Base-by-base conservation (phyloP, 1,284 basidiomycete genomes). In the Moesziomyces aphidis region DNA sequence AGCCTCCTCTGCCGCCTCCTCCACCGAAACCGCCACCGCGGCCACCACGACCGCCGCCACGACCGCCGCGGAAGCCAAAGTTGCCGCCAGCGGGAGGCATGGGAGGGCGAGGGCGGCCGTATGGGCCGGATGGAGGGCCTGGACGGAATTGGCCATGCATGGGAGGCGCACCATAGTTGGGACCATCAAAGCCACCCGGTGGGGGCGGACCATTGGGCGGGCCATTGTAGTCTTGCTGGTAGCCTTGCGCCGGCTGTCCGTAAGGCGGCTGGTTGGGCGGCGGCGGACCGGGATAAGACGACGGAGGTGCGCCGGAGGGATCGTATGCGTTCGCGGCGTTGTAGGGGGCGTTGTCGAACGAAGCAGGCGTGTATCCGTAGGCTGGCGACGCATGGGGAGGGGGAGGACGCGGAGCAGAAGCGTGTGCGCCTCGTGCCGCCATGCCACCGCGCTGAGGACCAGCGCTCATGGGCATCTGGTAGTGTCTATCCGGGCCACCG, bases 401-500 rank as follows among this genome's bases (percentile, higher is more conserved):
- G 44, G 63, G 63, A n/a, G 66, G 60, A 23, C 52, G 55, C 28
- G 61, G 23, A 23, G 31, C 53, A 22, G 57, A 60, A 6, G 49
- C 43, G 31, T 36, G 39, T 42, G 57, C 70, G 23, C 64, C 64
- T 23, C 64, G 61, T 21, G 56, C 54, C 21, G 61, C 58, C 70
- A 73, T 64, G 26, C 61, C 63, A 15, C 70, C 70, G 34, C 64
- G 59, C 10, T 39, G 66, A n/a, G 66, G 60, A 46, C 54, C 56
- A 58, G 51, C 55, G 36, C 60, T 55, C 66, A 62, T 60, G 15
- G 70, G 60, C 50, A 64, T 55, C 26, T 28, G 48, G 34, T 73
- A 73, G 36, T 61, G 71, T 44, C 61, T 66, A 39, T 67, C 66
- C 26, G 62, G 59, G 24, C 72, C 67, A 39, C 66, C 72, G 6